phyloP scores from a whole-genome alignment of 2,329 filamentous ascomycete species.

The Colletotrichum liaoningense region DNA sequence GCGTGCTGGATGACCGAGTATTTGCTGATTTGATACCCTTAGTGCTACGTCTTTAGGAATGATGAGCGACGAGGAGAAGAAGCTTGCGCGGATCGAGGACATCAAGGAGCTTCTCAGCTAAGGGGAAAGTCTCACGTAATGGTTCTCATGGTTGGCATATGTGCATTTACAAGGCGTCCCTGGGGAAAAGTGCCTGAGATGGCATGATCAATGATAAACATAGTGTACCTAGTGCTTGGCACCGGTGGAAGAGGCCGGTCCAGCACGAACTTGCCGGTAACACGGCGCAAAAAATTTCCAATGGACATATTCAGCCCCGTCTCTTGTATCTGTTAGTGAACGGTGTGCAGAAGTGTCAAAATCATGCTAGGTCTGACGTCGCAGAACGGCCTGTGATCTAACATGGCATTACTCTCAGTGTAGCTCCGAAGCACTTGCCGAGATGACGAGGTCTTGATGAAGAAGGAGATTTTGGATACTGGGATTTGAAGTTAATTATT shows the following conservation, averaged over 20 bases:
- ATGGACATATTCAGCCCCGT: not conserved
- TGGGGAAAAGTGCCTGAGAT: not conserved
- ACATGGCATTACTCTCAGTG: too few relatives aligned
- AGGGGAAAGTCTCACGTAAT: constrained; percentile 1
- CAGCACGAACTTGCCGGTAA: not conserved
- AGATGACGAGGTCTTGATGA: too few relatives aligned
- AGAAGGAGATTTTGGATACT: too few relatives aligned
- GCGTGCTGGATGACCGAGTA: not conserved
- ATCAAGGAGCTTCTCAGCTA: constrained; percentile 88
- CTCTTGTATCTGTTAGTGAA: too few relatives aligned
- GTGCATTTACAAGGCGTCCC: not conserved
- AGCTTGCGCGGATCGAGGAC: constrained; percentile 89
- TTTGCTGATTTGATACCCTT: constrained; percentile 10
- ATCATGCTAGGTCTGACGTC: not conserved
- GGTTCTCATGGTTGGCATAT: constrained; percentile 13
- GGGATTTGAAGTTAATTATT: too few relatives aligned
- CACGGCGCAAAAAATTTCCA: not conserved
- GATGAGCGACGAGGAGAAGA: constrained; percentile 95
- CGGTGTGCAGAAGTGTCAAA: not conserved
- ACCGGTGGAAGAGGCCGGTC: not conserved
- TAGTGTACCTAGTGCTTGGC: not conserved
- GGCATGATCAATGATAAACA: not conserved
- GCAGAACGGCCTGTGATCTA: too few relatives aligned
- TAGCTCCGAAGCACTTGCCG: too few relatives aligned
- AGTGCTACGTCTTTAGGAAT: constrained; percentile 95